Conservation (phyloP, 2,329 filamentous ascomycete genomes). For the Claviceps fusiformis region DNA sequence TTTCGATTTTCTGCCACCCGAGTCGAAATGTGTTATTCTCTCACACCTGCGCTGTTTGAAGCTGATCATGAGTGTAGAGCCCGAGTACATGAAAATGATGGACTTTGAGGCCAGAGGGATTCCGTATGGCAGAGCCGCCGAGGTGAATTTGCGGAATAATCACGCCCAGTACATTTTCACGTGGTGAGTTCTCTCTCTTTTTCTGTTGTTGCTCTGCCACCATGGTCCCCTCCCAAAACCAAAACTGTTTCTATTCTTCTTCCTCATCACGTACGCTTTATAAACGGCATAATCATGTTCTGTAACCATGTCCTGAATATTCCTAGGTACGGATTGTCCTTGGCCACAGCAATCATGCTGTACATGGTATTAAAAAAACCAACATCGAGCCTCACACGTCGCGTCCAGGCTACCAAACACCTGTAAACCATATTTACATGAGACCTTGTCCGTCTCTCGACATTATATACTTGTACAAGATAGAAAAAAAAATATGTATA, state of each 20-base stretch:
- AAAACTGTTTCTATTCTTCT: not conserved
- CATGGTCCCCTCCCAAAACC: too few species aligned
- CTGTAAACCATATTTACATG: conserved; percentile 38
- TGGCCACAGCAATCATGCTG: conserved; percentile 87
- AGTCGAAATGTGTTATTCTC: too few species aligned
- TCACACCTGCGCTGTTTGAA: too few species aligned
- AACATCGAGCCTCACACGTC: conserved; percentile 54
- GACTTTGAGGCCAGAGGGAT: conserved; percentile 69
- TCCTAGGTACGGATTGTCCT: conserved; percentile 66
- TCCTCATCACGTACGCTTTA: not conserved
- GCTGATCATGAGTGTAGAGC: conserved; percentile 35
- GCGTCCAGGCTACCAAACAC: conserved; percentile 62
- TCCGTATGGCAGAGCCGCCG: conserved; percentile 74
- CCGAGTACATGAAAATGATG: conserved; percentile 63
- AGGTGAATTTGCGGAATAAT: conserved; percentile 91
- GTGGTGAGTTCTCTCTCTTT: conserved; percentile 57
- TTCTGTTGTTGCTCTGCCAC: too few species aligned
- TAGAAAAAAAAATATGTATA: not conserved
- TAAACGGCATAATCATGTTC: not conserved
- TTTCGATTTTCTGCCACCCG: not conserved
- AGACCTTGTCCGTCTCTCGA: not conserved
- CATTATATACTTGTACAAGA: not conserved
- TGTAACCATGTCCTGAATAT: conserved; percentile 1
- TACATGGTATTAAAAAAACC: conserved; percentile 91
- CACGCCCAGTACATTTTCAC: conserved; percentile 98